Evolutionary conservation across 306 rosid genomes (phyloP), one percentile per base, ranked within the genome.

Genomic region (Vigna unguiculata): DNA sequence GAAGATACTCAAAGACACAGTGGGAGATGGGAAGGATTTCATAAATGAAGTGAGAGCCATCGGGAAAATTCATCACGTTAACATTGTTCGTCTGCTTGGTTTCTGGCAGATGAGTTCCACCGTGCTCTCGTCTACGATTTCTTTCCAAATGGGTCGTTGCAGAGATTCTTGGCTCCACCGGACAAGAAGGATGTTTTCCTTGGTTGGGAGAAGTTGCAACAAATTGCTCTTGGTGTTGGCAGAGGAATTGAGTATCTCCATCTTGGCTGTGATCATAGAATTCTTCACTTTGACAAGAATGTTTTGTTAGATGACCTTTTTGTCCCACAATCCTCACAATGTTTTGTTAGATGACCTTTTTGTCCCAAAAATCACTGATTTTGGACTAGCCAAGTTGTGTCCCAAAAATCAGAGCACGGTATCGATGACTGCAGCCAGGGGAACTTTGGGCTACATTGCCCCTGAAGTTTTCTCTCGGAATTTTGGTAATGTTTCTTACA

Each of bases 41-140:
- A 83, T 86, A 2, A 86, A 83, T n/a, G n/a, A n/a, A n/a, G n/a
- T n/a, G n/a, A n/a, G n/a, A n/a, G n/a, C n/a, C n/a, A n/a, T n/a
- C n/a, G 85, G 85, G 2, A 70, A 38, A 66, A 79, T 86, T 19
- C 87, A 86, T 20, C 85, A 86, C 12, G 66, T 83, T 19, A 79
- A 86, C 22, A 71, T 86, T 24, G 80, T 71, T 71, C 84, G 62
- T 6, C 24, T 55, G 17, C 62, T 55, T 11, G 62, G 62, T 22
- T 55, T 10, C n/a, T 55, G 62, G 62, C 62, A 3, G 62, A 55
- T 9, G 62, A 28, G 12, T 22, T 55, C 9, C 62, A 22, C n/a
- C 62, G 25, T 55, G 62, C 62, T 21, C 62, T 55, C 20, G 59
- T 53, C 28, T 53, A 53, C 21, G 59, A 53, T 53, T 53, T 53